phyloP scores from a whole-genome alignment of 1,139 yeast genomes.

The Yamadazyma friedrichii region DNA sequence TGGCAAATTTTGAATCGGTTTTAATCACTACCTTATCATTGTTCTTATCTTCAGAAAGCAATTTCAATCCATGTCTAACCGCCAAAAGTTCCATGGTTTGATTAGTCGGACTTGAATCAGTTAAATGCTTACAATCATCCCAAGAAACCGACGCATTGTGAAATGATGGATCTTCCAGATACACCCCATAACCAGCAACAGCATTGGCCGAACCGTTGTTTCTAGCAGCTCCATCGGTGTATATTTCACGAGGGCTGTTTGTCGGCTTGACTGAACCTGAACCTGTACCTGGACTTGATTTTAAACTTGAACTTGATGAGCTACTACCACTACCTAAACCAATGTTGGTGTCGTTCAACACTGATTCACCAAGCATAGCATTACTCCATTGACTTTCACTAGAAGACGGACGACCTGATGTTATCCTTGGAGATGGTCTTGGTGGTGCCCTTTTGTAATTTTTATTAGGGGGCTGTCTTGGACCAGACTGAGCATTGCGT shows the following conservation, averaged over 20 bases:
- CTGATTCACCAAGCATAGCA: too few species aligned
- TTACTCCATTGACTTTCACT: too few species aligned
- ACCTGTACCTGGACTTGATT: too few species aligned
- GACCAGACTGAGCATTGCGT: too few species aligned
- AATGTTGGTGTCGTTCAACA: too few species aligned
- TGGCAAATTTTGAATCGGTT: constrained; percentile 62
- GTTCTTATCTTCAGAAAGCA: constrained; percentile 13
- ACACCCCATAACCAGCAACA: constrained; percentile 64
- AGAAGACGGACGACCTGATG: too few species aligned
- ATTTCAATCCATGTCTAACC: constrained; percentile 51
- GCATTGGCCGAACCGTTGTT: constrained; percentile 55
- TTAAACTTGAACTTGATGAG: too few species aligned
- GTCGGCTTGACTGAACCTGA: too few species aligned
- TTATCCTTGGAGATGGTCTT: too few species aligned
- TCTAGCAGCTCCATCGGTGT: constrained; percentile 69
- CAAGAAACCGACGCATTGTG: constrained; percentile 30
- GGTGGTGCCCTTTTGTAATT: too few species aligned
- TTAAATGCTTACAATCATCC: constrained; percentile 30
- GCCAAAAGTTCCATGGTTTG: constrained; percentile 82
- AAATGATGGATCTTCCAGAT: constrained; percentile 25
- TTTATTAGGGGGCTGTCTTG: too few species aligned
- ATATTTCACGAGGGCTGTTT: constrained; percentile 35
- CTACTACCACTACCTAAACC: too few species aligned
- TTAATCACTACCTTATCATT: constrained; percentile 22
- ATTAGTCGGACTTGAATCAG: constrained; percentile 70